Evolutionary conservation across 768 basidiomycete species (phyloP).

Genomic region (Scleroderma citrinum): DNA sequence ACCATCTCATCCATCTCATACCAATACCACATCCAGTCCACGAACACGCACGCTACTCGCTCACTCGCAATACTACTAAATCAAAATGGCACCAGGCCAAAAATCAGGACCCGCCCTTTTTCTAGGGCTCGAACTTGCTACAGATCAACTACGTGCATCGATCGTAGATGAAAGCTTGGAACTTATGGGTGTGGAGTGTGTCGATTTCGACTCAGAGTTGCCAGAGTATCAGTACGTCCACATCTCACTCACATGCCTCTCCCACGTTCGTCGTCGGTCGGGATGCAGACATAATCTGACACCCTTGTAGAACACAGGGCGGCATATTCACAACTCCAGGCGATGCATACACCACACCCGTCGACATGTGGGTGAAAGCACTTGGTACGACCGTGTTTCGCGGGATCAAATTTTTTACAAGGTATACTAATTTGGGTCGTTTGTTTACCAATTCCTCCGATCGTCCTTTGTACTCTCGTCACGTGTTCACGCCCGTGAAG

Average conservation of each 20-base stretch:
- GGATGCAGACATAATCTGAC: conserved; percentile 6
- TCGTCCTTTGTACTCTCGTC: conserved; percentile 20
- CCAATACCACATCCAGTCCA: too few relatives aligned
- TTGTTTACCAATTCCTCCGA: conserved; percentile 23
- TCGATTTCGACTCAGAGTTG: conserved; percentile 79
- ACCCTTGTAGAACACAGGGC: conserved; percentile 60
- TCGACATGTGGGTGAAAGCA: conserved; percentile 88
- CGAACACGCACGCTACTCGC: too few relatives aligned
- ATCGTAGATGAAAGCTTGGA: conserved; percentile 81
- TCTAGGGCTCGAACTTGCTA: conserved; percentile 80
- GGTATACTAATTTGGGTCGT: conserved; percentile 30
- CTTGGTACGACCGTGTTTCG: conserved; percentile 52
- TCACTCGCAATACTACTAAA: too few relatives aligned
- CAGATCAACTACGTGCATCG: conserved; percentile 77
- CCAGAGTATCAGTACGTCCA: conserved; percentile 72
- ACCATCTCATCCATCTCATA: too few relatives aligned
- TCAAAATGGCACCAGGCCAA: conserved; percentile 27
- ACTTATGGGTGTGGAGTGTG: conserved; percentile 73
- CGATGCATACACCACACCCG: conserved; percentile 81
- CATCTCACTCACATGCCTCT: conserved; percentile 2
- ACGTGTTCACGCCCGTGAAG: conserved; percentile 34
- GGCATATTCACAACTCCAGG: conserved; percentile 84
- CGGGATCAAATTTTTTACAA: conserved; percentile 60
- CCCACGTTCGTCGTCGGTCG: conserved; percentile 3
- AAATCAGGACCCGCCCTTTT: conserved; percentile 54